Percentiles rank a stretch among this genome's conserved stretches.
These are phyloP conservation scores for Plasmodium malariae DNA, from an alignment of 169 alveolate genomes.

Conservation along the genomic window DNA sequence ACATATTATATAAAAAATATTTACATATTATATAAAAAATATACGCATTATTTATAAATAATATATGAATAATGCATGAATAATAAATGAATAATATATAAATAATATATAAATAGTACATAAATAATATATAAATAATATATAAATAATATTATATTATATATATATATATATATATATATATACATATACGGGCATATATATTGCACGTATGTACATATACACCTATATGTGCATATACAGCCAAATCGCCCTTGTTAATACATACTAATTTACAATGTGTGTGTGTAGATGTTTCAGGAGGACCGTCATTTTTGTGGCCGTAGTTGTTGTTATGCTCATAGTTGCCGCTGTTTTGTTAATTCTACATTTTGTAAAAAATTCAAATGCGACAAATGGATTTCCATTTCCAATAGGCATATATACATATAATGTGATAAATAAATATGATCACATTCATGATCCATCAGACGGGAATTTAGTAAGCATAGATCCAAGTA, in stretches of 20 bases:
- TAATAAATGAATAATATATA: too few species aligned
- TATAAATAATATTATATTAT: too few species aligned
- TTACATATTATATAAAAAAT: too few species aligned
- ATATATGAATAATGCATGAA: too few species aligned
- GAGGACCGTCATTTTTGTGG: constrained; percentile 25
- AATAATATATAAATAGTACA: background rate
- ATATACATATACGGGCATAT: background rate
- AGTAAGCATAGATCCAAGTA: constrained; percentile 7
- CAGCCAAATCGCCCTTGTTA: background rate
- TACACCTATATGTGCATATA: background rate
- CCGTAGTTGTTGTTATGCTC: constrained; percentile 8
- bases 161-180: background rate
- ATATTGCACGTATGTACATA: constrained; percentile 1
- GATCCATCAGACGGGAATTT: constrained; percentile 25
- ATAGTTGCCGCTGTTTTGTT: constrained; percentile 30
- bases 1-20: too few species aligned
- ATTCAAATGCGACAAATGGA: background rate
- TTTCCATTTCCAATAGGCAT: constrained; percentile 7
- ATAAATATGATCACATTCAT: constrained; percentile 48
- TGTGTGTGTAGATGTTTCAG: constrained; percentile 23
- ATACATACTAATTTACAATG: constrained; percentile 26
- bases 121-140: background rate
- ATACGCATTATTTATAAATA: too few species aligned
- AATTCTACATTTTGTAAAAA: constrained; percentile 2
- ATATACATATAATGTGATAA: constrained; percentile 39